Base-by-base conservation (phyloP, 2,329 filamentous ascomycete genomes). In the Daldinia eschscholtzii region DNA sequence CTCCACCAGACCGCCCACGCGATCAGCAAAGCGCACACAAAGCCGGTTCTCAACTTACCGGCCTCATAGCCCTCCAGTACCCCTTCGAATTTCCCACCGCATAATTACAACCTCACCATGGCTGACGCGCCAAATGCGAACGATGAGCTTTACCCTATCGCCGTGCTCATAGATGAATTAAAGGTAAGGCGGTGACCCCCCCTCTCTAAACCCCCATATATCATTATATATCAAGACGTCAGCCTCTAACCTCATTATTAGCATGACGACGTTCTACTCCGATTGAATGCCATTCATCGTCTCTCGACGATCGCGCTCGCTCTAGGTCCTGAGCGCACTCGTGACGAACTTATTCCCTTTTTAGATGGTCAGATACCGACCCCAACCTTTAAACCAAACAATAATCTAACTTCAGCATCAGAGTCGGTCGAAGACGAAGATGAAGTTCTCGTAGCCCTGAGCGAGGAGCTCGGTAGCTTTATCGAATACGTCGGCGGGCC, bases 101-200 rank as follows among this genome's bases (percentile, higher is more conserved):
- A 61, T 67, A 67, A 60, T 46, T 65, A 70, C 77, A 77, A 77
- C 78, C 81, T 83, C 88, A 87, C 82, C 82, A 98, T 98, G 95
- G 93, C 89, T 84, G 89, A 98, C 85, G 92, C 91, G 84, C 88
- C 91, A 82, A 93, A 91, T 84, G 90, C 95, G 86, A 97, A 92
- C 83, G 96, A 99, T 85, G 97, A 98, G 91, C 94, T 99, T 79
- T 99, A 98, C 84, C 96, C 96, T 81, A 99, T 99, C 87, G 96
- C 97, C 80, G 96, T 99, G 76, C 91, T 99, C 83, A 99, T 99
- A 84, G 96, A 99, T 83, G 96, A 99, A 89, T 88, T 99, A 79
- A 99, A 98, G 93, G 94, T 97, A 89, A 71, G 75, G 72, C 74
- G 72, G 74, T 76, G 74, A 68, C 73, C 64, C 66, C 33, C 35